phyloP scores from a whole-genome alignment of 768 basidiomycete genomes.

The Lyophyllum atratum region DNA sequence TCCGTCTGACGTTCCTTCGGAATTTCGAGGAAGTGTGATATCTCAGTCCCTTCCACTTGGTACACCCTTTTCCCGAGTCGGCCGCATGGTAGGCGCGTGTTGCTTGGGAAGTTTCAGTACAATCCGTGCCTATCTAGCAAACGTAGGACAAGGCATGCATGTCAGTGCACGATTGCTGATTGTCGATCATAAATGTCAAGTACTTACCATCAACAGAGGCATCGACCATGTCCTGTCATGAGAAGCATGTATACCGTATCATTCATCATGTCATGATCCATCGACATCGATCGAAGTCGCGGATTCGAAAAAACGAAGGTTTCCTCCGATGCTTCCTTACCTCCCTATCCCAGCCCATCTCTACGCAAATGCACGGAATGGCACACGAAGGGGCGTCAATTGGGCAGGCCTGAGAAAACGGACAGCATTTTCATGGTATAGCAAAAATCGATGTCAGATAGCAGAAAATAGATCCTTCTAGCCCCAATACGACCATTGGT shows the following conservation, averaged over 20 bases:
- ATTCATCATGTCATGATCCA: conserved; percentile 5
- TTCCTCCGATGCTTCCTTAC: not conserved
- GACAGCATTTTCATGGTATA: not conserved
- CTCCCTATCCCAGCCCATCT: not conserved
- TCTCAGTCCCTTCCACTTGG: too few relatives aligned
- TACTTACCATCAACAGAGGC: not conserved
- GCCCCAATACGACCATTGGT: not conserved
- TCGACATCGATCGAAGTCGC: conserved; percentile 10
- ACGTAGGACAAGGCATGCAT: not conserved
- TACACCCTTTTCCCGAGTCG: not conserved
- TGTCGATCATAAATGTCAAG: not conserved
- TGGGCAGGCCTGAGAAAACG: not conserved
- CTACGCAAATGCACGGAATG: not conserved
- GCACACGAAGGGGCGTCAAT: not conserved
- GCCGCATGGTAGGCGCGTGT: not conserved
- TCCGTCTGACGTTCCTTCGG: not conserved
- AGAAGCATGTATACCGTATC: conserved; percentile 4
- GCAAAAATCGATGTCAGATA: conserved; percentile 9
- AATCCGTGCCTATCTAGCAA: not conserved
- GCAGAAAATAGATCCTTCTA: not conserved
- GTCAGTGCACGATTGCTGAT: not conserved
- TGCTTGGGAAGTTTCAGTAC: not conserved
- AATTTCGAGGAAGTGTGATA: not conserved
- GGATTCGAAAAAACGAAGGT: not conserved
- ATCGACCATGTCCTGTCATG: not conserved